phyloP scores from a whole-genome alignment of 116 monocot species.

The Zostera marina region DNA sequence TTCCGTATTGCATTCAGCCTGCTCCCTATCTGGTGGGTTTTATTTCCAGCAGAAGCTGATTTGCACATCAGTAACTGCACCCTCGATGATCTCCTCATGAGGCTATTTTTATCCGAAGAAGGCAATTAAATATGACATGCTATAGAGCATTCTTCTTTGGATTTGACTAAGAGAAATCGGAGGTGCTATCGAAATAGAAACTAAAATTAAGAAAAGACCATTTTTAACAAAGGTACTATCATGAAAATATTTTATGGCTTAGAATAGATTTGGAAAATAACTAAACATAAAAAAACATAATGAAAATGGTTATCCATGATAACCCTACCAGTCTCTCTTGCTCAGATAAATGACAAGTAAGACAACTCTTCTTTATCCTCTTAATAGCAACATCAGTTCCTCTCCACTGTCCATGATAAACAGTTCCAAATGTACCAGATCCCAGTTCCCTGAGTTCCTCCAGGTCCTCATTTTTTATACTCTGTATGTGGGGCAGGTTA shows the following conservation, averaged over 20 bases:
- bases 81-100: too few relatives aligned
- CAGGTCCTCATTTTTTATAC: slow-evolving; percentile 87
- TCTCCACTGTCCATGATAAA: slow-evolving; percentile 99
- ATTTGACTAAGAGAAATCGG: too few relatives aligned
- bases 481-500: slow-evolving; percentile 19
- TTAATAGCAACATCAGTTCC: slow-evolving; percentile 96
- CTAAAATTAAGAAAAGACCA: too few relatives aligned
- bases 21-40: too few relatives aligned
- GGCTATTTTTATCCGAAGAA: too few relatives aligned
- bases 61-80: too few relatives aligned
- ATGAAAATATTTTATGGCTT: not conserved
- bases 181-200: too few relatives aligned
- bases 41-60: too few relatives aligned
- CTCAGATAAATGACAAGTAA: slow-evolving; percentile 79
- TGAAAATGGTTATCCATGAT: not conserved
- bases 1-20: too few relatives aligned
- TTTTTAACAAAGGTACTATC: not conserved
- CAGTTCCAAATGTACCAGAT: slow-evolving; percentile 96
- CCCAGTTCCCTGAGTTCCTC: slow-evolving; percentile 89
- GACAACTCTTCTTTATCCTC: slow-evolving; percentile 92
- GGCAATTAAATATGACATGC: too few relatives aligned
- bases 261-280: not conserved
- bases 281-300: not conserved
- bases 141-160: too few relatives aligned
- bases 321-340: slow-evolving; percentile 75